Percentiles rank a stretch among this genome's conserved stretches.
Conservation (phyloP, 2,329 filamentous ascomycete species). For the Aspergillus viridinutans region DNA sequence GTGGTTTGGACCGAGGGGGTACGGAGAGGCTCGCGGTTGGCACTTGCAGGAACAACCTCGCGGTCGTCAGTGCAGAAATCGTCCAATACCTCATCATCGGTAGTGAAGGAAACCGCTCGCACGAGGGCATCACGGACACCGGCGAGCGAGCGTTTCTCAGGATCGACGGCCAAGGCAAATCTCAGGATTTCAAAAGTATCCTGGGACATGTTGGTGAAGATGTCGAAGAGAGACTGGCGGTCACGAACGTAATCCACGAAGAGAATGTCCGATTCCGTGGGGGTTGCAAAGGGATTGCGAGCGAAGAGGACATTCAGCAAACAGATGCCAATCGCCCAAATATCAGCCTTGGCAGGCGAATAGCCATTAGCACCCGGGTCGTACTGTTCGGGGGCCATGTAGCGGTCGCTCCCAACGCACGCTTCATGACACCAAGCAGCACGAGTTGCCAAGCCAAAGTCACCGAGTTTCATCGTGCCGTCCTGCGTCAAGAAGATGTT, state of each 20-base stretch:
- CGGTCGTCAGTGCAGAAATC: conserved; percentile 87
- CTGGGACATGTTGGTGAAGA: conserved; percentile 97
- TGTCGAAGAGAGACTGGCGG: conserved; percentile 93
- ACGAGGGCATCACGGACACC: conserved; percentile 73
- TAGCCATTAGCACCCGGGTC: conserved; percentile 85
- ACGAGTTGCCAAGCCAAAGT: conserved; percentile 88
- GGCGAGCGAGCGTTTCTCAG: conserved; percentile 76
- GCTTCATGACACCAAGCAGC: conserved; percentile 88
- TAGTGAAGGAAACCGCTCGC: conserved; percentile 85
- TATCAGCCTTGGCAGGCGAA: conserved; percentile 85
- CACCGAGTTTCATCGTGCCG: conserved; percentile 91
- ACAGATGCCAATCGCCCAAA: conserved; percentile 97
- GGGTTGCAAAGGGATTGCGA: conserved; percentile 90
- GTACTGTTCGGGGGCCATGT: conserved; percentile 98
- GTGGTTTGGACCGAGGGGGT: conserved; percentile 93
- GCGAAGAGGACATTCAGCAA: conserved; percentile 95
- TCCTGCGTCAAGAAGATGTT: conserved; percentile 92
- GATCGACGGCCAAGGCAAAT: conserved; percentile 87
- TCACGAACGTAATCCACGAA: conserved; percentile 92
- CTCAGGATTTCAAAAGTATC: conserved; percentile 94
- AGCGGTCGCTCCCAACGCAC: conserved; percentile 93
- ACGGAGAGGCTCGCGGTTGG: conserved; percentile 89
- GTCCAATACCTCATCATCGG: conserved; percentile 82
- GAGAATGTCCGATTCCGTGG: conserved; percentile 82
- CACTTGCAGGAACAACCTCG: conserved; percentile 69